Evolutionary conservation across 495 filamentous ascomycete genomes (phyloP), one percentile per base, ranked within the genome.

Genomic region (Letharia columbiana): DNA sequence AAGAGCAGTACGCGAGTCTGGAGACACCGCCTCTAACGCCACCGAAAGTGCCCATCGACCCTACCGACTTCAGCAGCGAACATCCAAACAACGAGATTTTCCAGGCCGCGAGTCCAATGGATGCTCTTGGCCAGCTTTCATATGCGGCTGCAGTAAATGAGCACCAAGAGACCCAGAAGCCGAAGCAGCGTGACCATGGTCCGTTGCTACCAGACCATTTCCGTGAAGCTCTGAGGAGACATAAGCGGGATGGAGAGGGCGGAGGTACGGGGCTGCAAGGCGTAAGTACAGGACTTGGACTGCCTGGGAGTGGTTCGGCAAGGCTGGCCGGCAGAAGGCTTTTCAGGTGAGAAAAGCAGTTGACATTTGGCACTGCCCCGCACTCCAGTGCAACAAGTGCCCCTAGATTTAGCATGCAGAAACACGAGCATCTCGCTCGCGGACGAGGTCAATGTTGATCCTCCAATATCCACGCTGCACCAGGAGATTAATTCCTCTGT

Each of bases 171-270:
- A 63, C 23, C 6, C 47, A 37, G 33, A 39, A 62, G 18, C 18
- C n/a, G 23, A 74, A 78, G 5, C 80, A 81, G 56, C 79, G 77
- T 1, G 78, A 84, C 69, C 82, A 86, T 20, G 91, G 88, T 0
- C 90, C 91, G 18, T 73, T 96, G 54, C 82, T 89, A 37, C 91
- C 92, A 0, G 86, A 91, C 64, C 91, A 96, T 78, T 76, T 96
- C 45, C 81, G 90, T 33, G 90, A 96, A 74, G 90, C 90, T 15
- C 76, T 89, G 37, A 80, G 91, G 63, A 82, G 92, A 63, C 87
- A 88, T 69, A 89, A 87, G 74, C 82, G 83, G 57, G 80, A 87
- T 71, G 76, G 80, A 18, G 79, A 84, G 61, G 81, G 84, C 6
- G 91, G 90, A 35, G 86, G 85, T 18, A 89, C 88, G 10, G 87